A percentile compares a stretch with the other conserved stretches of the same genome.
phyloP scores from a whole-genome alignment of 176 grass and related monocot species.

The Pontederia crassipes region DNA sequence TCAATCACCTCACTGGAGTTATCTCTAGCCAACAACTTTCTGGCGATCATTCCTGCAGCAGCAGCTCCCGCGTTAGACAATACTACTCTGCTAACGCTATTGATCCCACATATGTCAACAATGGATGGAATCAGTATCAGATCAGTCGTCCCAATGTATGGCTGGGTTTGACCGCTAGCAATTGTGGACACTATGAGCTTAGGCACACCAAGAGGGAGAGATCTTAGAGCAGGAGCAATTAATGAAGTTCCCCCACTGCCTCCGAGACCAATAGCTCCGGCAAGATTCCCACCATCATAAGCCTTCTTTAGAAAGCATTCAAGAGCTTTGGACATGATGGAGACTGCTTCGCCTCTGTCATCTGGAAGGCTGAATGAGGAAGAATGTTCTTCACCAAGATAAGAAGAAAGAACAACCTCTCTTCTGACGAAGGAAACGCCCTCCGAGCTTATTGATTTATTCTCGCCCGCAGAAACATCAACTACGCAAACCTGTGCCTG shows the following conservation, averaged over 20 bases:
- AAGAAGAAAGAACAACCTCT: constrained; percentile 52
- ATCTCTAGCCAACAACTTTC: constrained; percentile 33
- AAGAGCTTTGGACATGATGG: constrained; percentile 51
- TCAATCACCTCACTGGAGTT: constrained; percentile 34
- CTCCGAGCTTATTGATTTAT: constrained; percentile 20
- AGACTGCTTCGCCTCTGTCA: constrained; percentile 71
- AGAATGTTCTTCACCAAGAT: constrained; percentile 13
- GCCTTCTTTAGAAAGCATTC: constrained; percentile 48
- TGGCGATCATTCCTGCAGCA: constrained; percentile 63
- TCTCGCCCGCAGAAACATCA: constrained; percentile 69
- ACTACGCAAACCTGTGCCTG: constrained; percentile 72
- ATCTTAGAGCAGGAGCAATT: constrained; percentile 66
- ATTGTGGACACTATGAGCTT: constrained; percentile 86
- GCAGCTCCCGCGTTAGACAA: constrained; percentile 76
- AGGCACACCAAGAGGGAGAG: constrained; percentile 76
- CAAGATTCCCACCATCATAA: constrained; percentile 38
- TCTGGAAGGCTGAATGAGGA: constrained; percentile 42
- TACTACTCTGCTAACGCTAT: constrained; percentile 62
- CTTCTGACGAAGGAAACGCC: constrained; percentile 40
- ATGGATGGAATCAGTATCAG: constrained; percentile 77
- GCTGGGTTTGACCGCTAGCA: constrained; percentile 67
- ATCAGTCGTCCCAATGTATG: constrained; percentile 76
- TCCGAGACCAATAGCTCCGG: constrained; percentile 70
- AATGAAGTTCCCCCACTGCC: constrained; percentile 85
- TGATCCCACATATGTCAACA: constrained; percentile 84